Conservation (phyloP, 2,329 filamentous ascomycete species). For the Pochonia chlamydosporia region DNA sequence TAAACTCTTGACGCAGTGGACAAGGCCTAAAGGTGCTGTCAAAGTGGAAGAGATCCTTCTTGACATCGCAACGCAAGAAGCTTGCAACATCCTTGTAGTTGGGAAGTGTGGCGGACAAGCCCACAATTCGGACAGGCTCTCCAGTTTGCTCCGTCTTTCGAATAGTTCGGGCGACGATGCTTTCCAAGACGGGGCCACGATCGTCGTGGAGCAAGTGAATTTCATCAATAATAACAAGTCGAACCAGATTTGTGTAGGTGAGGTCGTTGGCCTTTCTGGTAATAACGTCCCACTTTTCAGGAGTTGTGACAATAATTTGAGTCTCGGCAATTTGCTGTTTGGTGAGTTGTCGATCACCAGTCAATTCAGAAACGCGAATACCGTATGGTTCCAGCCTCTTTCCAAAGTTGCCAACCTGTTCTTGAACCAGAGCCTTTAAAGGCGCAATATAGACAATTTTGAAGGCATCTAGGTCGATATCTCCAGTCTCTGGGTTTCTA, state of each 20-base stretch:
- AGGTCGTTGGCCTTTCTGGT: conserved; percentile 95
- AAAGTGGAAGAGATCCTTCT: conserved; percentile 90
- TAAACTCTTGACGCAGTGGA: conserved; percentile 92
- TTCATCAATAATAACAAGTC: conserved; percentile 93
- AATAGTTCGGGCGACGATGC: conserved; percentile 91
- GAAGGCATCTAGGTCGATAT: conserved; percentile 92
- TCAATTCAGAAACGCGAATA: conserved; percentile 90
- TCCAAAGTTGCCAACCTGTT: conserved; percentile 97
- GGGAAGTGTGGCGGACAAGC: conserved; percentile 88
- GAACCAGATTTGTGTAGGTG: conserved; percentile 95
- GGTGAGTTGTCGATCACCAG: conserved; percentile 94
- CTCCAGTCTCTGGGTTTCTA: conserved; percentile 79
- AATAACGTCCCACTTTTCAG: conserved; percentile 99
- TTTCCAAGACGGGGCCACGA: conserved; percentile 91
- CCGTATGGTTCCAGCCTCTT: conserved; percentile 86
- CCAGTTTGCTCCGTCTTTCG: conserved; percentile 90
- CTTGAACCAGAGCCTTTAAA: conserved; percentile 90
- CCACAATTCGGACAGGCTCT: conserved; percentile 84
- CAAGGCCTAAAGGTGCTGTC: conserved; percentile 92
- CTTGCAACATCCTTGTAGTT: conserved; percentile 96
- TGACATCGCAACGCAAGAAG: conserved; percentile 83
- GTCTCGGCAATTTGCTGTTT: conserved; percentile 98
- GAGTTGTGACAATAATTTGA: conserved; percentile 95
- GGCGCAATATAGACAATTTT: conserved; percentile 98
- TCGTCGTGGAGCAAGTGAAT: conserved; percentile 98